Base-by-base conservation (phyloP, 202 grass and related monocot species). In the Brachypodium distachyon region DNA sequence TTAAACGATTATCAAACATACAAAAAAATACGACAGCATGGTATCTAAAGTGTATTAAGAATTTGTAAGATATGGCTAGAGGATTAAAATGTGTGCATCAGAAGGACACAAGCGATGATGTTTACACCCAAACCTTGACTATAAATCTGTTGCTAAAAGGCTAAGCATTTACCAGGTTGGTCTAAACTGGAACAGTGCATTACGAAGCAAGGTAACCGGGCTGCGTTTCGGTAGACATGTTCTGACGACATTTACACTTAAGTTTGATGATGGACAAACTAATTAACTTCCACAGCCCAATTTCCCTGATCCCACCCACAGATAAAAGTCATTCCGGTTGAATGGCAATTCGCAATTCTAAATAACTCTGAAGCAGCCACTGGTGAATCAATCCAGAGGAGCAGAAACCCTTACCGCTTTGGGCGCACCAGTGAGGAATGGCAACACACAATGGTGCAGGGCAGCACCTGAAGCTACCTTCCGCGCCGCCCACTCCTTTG, bases 341-440 rank as follows among this genome's bases (percentile, higher is more conserved):
- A 79, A 49, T 39, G 34, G 3, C 9, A 59, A 69, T 54, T 69
- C 6, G 3, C 9, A 59, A 69, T 54, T 69, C 6, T 23, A 14
- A 53, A 60, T 13, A 37, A 68, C 21, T 41, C 5, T 23, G 27
- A 48, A 83, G 19, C 67, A 83, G 5, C 25, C 22, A 74, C 42
- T 6, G 6, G 43, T 43, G 31, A 50, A 16, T 19, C 14, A 39
- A 44, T 14, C 17, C 42, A 27, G 56, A 67, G 11, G 14, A 79
- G 6, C 33, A 52, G 81, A 86, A 88, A 84, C 26, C 42, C 81
- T 73, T 61, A 99, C 96, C 81, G 81, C 84, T 81, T 62, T 95
- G 53, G 87, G 83, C 12, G 79, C 85, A 5, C 89, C 82, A 26
- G 81, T 92, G 48, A 99, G 77, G 60, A 99, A 99, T 54, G 96